Conservation (phyloP, 768 basidiomycete genomes). For the Leccinum variicolor region DNA sequence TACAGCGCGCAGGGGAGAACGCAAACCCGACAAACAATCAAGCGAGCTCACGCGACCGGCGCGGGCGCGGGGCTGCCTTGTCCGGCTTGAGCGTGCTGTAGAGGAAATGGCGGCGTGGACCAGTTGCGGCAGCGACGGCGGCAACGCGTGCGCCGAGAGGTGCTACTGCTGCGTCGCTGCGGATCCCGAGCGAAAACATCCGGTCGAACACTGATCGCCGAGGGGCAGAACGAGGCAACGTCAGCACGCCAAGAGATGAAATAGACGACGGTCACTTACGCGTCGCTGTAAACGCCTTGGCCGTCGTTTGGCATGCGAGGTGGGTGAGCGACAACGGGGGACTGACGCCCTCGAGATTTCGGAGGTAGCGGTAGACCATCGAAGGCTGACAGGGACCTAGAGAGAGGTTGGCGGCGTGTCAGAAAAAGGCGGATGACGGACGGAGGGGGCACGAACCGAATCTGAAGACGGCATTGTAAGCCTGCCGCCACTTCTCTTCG, state of each 20-base stretch:
- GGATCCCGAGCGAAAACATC: slow-evolving; percentile 84
- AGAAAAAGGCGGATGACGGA: neutral
- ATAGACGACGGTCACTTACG: slow-evolving; percentile 41
- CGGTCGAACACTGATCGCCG: slow-evolving; percentile 76
- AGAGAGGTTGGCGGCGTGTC: neutral
- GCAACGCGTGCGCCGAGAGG: slow-evolving; percentile 63
- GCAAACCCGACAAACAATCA: neutral
- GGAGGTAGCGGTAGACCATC: slow-evolving; percentile 89
- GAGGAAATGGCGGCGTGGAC: slow-evolving; percentile 80
- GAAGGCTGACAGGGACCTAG: slow-evolving; percentile 83
- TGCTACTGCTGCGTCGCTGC: slow-evolving; percentile 60
- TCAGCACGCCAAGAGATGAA: neutral
- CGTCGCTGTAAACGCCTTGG: slow-evolving; percentile 85
- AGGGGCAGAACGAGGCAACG: neutral
- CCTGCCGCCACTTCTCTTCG: slow-evolving; percentile 93
- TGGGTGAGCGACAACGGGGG: slow-evolving; percentile 85
- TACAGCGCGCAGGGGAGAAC: neutral
- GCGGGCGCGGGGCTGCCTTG: slow-evolving; percentile 39
- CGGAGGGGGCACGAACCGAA: slow-evolving; percentile 50
- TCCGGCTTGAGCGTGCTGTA: slow-evolving; percentile 77
- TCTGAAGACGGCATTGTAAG: slow-evolving; percentile 81
- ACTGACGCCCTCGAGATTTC: slow-evolving; percentile 86
- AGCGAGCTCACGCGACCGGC: slow-evolving; percentile 39
- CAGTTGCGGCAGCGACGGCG: slow-evolving; percentile 61
- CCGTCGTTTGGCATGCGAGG: slow-evolving; percentile 83